Conservation (phyloP, 345 rosid genomes). For the Pugionium cornutum region DNA sequence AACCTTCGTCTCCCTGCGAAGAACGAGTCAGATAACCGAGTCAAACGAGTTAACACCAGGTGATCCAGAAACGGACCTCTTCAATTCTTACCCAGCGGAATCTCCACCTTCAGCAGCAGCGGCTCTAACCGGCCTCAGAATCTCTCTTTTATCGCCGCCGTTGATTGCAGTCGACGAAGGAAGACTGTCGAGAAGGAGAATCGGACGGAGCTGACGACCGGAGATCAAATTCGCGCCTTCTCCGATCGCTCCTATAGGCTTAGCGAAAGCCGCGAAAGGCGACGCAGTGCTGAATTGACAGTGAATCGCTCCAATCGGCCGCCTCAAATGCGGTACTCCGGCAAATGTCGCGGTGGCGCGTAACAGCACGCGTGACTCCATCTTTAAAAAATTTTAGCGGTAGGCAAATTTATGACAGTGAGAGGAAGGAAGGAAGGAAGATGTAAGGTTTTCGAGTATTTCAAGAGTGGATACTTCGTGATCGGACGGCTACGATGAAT, state of each 20-base stretch:
- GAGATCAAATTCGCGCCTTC: constrained; percentile 76
- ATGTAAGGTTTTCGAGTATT: constrained; percentile 30
- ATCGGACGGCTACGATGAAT: constrained; percentile 33
- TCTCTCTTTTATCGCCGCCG: constrained; percentile 40
- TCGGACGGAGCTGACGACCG: constrained; percentile 84
- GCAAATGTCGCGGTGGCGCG: constrained; percentile 54
- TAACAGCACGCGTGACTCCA: constrained; percentile 88
- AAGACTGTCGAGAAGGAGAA: constrained; percentile 53
- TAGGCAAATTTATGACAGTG: constrained; percentile 7
- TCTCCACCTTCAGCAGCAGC: constrained; percentile 81
- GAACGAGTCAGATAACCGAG: constrained; percentile 46
- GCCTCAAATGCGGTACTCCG: constrained; percentile 50
- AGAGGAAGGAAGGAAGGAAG: constrained; percentile 24
- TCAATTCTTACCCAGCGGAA: constrained; percentile 92
- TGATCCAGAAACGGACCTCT: constrained; percentile 61
- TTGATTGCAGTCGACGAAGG: too few relatives aligned
- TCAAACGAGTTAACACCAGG: constrained; percentile 41
- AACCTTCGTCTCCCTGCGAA: constrained; percentile 63
- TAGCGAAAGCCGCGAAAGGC: constrained; percentile 31
- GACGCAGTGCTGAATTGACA: constrained; percentile 30
- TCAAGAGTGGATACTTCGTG: constrained; percentile 22
- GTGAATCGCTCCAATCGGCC: constrained; percentile 33
- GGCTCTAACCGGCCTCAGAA: constrained; percentile 54
- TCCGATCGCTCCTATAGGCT: constrained; percentile 56
- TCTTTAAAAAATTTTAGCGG: constrained; percentile 12